Evolutionary conservation across 2,329 filamentous ascomycete species (phyloP), one percentile per base, ranked within the genome.

Genomic region (Cadophora gregata): DNA sequence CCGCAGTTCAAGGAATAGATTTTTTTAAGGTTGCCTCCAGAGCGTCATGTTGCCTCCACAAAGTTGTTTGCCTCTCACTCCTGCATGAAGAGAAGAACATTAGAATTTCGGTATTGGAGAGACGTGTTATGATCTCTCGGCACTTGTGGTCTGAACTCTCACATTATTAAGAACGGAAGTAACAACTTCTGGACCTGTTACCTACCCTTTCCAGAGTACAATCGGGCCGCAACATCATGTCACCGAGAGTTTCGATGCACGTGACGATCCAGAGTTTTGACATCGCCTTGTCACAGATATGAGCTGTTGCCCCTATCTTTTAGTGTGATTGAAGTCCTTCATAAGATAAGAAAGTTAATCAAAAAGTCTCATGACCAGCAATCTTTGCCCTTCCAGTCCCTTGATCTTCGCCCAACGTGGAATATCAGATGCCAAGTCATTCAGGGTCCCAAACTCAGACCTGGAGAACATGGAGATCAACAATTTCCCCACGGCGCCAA

Each of bases 401-500:
- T 56, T n/a, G n/a, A 8, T 56, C 31, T 21, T 10, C 53, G n/a
- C 53, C 38, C 38, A 19, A 42, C 38, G 38, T 16, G 38, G n/a
- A 16, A 42, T 25, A 58, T 58, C 31, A 36, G 21, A 58, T 58
- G 55, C 55, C 55, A 58, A 58, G 55, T 29, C 5, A 7, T 42
- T 25, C 31, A 42, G 33, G 33, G 33, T 27, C 55, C n/a, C 6
- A 7, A 21, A 21, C 33, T 58, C 55, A 25, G 55, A 58, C 55
- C 55, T 58, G 55, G 21, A 58, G 31, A 58, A 25, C 42, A 33
- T 58, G 55, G 55, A 58, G 55, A 58, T 58, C 55, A 25, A 38
- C 31, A 33, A 27, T 58, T 27, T 58, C 55, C 55, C 55, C 55
- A 58, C 55, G 31, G 31, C 33, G 55, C 9, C 33, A 42, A 21